Base-by-base conservation (phyloP, 371 early-diverging fungal species). In the Blastocladiella emersonii region DNA sequence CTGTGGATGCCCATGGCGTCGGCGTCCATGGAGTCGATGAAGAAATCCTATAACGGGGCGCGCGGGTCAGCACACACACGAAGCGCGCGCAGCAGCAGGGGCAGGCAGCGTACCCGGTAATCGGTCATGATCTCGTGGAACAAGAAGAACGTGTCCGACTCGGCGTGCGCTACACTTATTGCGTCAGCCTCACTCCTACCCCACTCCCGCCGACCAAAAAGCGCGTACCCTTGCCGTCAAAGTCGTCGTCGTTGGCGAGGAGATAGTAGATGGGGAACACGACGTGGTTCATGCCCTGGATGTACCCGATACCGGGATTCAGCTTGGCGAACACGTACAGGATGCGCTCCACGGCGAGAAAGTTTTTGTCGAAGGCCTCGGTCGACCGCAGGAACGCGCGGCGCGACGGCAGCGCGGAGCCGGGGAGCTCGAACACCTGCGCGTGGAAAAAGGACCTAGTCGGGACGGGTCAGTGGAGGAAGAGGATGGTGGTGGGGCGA, bases 251-350 rank as follows among this genome's bases (percentile, higher is more conserved):
- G 55, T 41, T 81, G 32, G 89, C 86, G 66, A 88, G 75, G 0
- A 90, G 83, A 56, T 87, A 91, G 68, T 91, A 92, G 32, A 92
- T 79, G 0, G 93, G 90, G 7, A 84, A 91, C 25, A 91, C 67
- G 37, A 92, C 70, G 67, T 91, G 88, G 67, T 90, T 91, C 93
- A 92, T 91, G 49, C 93, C 91, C 70, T 92, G 93, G 19, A 90
- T 86, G 69, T 92, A 92, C 0, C 90, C 87, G 7, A 89, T 84
- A 10, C 93, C 91, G 2, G 87, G 87, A 66, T 91, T 92, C 43
- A 91, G 68, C 65, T 87, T 86, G 23, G 90, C 87, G 70, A 86
- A 90, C 34, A 91, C 84, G 67, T 85, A 91, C 49, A 92, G 66
- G 23, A 92, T 81, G 15, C 93, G 77, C 66, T 87, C 89, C 61